Evolutionary conservation across 208 protist genomes (phyloP).

Genomic region (Trypanosoma lewisi): DNA sequence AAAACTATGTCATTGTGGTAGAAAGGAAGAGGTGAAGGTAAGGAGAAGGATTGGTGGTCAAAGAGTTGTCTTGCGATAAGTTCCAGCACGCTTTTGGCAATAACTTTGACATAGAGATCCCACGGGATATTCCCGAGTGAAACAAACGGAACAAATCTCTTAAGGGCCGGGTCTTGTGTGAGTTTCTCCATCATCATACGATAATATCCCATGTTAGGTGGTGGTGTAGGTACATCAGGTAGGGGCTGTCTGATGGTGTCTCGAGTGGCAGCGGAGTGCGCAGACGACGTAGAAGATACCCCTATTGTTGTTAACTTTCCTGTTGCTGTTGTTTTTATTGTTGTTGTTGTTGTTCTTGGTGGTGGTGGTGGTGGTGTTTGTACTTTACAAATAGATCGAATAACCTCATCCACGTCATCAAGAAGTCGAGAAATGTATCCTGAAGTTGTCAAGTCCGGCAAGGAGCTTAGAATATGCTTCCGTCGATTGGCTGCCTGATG

Average conservation of each 20-base stretch:
- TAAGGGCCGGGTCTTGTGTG: conserved; percentile 22
- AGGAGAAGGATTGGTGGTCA: conserved; percentile 12
- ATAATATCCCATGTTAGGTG: conserved; percentile 8
- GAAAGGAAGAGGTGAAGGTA: conserved; percentile 43
- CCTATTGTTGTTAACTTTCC: conserved; percentile 20
- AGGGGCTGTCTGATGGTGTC: neutral
- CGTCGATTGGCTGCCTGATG: conserved; percentile 12
- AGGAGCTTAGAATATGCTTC: conserved; percentile 15
- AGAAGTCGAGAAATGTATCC: conserved; percentile 2
- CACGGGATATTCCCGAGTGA: conserved; percentile 54
- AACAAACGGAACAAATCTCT: conserved; percentile 44
- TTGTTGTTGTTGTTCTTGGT: conserved; percentile 18
- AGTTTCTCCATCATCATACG: conserved; percentile 28
- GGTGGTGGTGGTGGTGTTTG: conserved; percentile 28
- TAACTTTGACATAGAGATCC: conserved; percentile 61
- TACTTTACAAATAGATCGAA: conserved; percentile 31
- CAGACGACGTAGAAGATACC: neutral
- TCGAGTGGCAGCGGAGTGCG: neutral
- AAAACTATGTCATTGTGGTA: conserved; percentile 68
- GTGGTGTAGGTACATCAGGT: neutral
- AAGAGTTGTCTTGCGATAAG: conserved; percentile 35
- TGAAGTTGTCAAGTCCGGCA: neutral
- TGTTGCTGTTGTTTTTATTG: too few species aligned
- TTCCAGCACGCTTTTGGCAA: conserved; percentile 44
- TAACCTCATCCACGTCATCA: conserved; percentile 11